Conservation (phyloP, 306 rosid species). For the Benincasa hispida region DNA sequence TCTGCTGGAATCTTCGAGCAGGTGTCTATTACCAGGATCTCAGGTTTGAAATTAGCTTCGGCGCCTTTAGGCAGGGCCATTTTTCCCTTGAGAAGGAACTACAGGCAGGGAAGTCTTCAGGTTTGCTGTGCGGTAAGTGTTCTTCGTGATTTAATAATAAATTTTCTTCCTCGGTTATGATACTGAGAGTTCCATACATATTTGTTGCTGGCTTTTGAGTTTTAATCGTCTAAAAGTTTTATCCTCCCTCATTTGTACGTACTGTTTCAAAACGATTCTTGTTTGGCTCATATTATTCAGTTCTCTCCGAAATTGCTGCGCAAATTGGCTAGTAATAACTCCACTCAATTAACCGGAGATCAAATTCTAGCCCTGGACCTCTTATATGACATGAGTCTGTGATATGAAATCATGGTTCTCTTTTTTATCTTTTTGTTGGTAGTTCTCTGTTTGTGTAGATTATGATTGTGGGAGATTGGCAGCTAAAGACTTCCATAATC, state of each 20-base stretch:
- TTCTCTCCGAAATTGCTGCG: not conserved
- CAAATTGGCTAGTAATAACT: not conserved
- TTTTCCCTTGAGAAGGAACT: constrained; percentile 39
- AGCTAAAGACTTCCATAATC: not conserved
- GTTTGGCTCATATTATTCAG: not conserved
- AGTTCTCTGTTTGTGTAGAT: not conserved
- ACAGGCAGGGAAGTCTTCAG: constrained; percentile 28
- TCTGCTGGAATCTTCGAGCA: constrained; percentile 25
- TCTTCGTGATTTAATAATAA: not conserved
- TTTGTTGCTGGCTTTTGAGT: not conserved
- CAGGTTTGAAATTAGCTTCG: constrained; percentile 43
- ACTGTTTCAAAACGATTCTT: not conserved
- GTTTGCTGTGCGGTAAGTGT: constrained; percentile 53
- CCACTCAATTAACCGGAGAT: not conserved
- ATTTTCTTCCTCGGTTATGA: not conserved
- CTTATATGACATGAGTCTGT: not conserved
- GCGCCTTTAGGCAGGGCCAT: constrained; percentile 34
- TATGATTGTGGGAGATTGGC: not conserved
- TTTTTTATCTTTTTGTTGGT: not conserved
- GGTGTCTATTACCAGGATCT: constrained; percentile 32
- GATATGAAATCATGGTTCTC: not conserved
- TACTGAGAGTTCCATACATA: not conserved
- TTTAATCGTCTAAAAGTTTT: not conserved
- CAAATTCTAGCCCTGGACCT: not conserved
- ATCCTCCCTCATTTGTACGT: not conserved